A percentile compares a stretch with the other conserved stretches of the same genome.
These are phyloP conservation scores for Globisporangium polare DNA, from an alignment of 352 stramenopile species.

Conservation along the genomic window DNA sequence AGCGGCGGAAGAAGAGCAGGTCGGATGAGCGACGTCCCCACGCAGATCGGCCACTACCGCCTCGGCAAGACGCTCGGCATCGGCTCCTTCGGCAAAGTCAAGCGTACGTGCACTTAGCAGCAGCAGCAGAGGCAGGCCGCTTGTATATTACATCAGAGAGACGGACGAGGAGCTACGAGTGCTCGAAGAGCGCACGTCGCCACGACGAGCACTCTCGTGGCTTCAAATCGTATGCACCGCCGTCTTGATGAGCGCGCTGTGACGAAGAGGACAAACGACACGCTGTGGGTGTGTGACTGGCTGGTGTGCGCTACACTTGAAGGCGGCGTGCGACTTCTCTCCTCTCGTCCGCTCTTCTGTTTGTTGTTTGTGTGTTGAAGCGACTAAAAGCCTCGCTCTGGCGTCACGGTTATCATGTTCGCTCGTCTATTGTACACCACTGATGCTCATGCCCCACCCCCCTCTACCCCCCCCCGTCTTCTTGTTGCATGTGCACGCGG, in stretches of 20 bases:
- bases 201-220: not conserved
- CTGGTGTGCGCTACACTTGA: not conserved
- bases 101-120: slow-evolving; percentile 67
- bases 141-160: not conserved
- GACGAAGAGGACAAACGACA: not conserved
- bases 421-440: slow-evolving; percentile 1
- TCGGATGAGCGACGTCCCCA: slow-evolving; percentile 83
- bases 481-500: not conserved
- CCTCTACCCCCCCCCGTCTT: not conserved
- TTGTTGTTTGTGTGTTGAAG: not conserved
- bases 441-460: not conserved
- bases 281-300: not conserved
- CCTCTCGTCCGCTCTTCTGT: not conserved
- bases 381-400: not conserved
- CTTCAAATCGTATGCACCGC: not conserved
- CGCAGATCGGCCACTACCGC: slow-evolving; percentile 97
- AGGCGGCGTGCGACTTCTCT: not conserved
- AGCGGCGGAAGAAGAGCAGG: not conserved
- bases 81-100: slow-evolving; percentile 99
- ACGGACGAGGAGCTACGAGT: not conserved
- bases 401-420: not conserved
- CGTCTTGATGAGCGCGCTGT: too few relatives aligned
- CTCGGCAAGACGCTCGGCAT: slow-evolving; percentile 99
- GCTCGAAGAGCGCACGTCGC: too few relatives aligned
- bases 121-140: not conserved